A percentile compares a stretch with the other conserved stretches of the same genome.
Conservation (phyloP, 495 filamentous ascomycete species). For the Lasiosphaeria hispida region DNA sequence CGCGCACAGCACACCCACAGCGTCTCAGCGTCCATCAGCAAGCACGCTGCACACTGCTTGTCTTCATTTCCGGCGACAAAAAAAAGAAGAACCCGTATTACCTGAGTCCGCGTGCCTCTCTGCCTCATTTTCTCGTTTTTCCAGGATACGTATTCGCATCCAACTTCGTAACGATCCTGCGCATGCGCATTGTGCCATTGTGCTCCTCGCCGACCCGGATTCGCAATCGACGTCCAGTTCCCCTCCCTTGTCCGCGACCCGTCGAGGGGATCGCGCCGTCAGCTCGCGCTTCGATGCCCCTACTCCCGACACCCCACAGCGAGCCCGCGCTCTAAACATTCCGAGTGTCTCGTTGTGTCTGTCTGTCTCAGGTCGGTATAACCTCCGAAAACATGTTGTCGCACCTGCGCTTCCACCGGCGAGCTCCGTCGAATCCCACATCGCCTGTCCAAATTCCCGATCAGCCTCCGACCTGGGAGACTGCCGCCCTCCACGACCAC, state of each 20-base stretch:
- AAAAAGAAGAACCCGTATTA: too few relatives aligned
- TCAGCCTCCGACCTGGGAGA: conserved; percentile 36
- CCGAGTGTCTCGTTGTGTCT: conserved; percentile 2
- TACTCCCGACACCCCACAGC: not conserved
- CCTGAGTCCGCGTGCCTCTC: too few relatives aligned
- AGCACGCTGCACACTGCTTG: too few relatives aligned
- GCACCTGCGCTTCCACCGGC: conserved; percentile 54
- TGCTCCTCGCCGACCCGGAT: not conserved
- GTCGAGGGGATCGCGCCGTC: conserved; percentile 5
- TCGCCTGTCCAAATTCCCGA: conserved; percentile 43
- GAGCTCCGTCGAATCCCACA: conserved; percentile 51
- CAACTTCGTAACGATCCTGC: too few relatives aligned
- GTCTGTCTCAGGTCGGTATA: not conserved
- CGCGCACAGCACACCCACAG: too few relatives aligned
- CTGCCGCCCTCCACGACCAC: conserved; percentile 35
- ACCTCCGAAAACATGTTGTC: conserved; percentile 43
- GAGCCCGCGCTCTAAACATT: conserved; percentile 1
- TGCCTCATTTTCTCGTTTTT: too few relatives aligned
- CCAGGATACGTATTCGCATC: too few relatives aligned
- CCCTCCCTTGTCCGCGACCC: not conserved
- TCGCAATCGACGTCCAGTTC: not conserved
- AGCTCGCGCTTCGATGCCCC: conserved; percentile 4
- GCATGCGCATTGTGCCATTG: not conserved
- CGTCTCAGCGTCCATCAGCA: too few relatives aligned
- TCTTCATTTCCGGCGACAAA: too few relatives aligned